These are phyloP conservation scores for Psilocybe subaeruginosa DNA, from an alignment of 768 basidiomycete species.

Conservation along the genomic window DNA sequence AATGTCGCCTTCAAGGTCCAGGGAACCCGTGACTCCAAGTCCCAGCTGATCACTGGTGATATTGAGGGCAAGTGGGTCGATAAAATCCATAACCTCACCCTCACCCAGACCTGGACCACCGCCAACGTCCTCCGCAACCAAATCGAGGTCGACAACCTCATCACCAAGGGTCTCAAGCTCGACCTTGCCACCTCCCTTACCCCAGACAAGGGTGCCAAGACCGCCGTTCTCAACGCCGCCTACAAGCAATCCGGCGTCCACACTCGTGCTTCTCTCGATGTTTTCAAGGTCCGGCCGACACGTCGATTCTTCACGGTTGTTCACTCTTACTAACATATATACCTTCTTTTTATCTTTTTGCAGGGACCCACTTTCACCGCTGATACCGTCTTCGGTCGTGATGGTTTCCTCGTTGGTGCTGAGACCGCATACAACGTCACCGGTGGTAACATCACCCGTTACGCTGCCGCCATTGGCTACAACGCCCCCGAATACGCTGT, in stretches of 20 bases:
- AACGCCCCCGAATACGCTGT: conserved; percentile 96
- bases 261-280: conserved; percentile 86
- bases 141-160: conserved; percentile 95
- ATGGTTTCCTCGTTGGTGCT: conserved; percentile 95
- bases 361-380: conserved; percentile 98
- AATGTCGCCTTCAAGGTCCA: conserved; percentile 93
- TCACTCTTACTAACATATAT: too few relatives aligned
- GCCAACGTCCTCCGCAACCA: conserved; percentile 88
- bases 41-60: conserved; percentile 79
- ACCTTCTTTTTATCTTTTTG: background rate
- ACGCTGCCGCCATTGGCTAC: conserved; percentile 91
- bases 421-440: conserved; percentile 98
- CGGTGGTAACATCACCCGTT: conserved; percentile 89
- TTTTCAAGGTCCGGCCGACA: conserved; percentile 78
- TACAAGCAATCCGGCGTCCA: conserved; percentile 98
- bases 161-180: conserved; percentile 97
- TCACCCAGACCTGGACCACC: conserved; percentile 97
- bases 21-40: conserved; percentile 78
- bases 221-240: conserved; percentile 77
- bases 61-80: conserved; percentile 95
- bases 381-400: conserved; percentile 93
- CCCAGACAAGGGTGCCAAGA: conserved; percentile 87
- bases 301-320: background rate
- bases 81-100: conserved; percentile 88
- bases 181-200: conserved; percentile 83